Evolutionary conservation across 2,329 filamentous ascomycete genomes (phyloP), one percentile per base, ranked within the genome.

Genomic region (Plectosphaerella sp.): DNA sequence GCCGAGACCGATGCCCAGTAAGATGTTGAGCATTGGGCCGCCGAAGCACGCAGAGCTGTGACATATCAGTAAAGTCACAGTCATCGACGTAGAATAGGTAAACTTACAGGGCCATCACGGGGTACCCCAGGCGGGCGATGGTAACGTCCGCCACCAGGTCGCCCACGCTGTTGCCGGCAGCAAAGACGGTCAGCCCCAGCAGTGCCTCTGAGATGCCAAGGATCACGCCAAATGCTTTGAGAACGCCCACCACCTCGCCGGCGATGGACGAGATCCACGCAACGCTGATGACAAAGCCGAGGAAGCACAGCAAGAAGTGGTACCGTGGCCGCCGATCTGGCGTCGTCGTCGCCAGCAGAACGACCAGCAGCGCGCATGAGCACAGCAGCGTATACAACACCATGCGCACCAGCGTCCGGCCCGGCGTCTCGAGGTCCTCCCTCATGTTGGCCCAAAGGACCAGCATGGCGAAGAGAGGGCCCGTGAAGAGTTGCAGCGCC

Each of bases 231-330:
- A 97, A 76, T 1, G 94, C 88, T 71, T 99, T 97, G 57, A 99
- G 79, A 6, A 97, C 88, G 33, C 91, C 92, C 5, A 99, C 94
- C 5, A 99, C 94, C 73, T 99, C 93, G 36, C 91, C 90, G 2
- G 94, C 93, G 60, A 99, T 91, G 2, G 91, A 94, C 39, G 91
- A 94, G 61, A 97, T 97, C 94, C 95, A 99, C 22, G 90, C 88
- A 52, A 97, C 94, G 56, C 88, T 86, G 53, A 97, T 95, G 9
- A 88, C 75, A 64, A 99, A 99, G 7, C 95, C 94, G 36, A 95
- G 74, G 62, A 96, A 90, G 64, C 91, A 96, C 45, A 97, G 78
- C 22, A 93, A 64, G 47, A 86, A 87, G 54, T 92, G 87, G 68
- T 89, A 89, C 57, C 79, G 83, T 0, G 89, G 88, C 28, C 86